These are phyloP conservation scores for Arxiozyma telluris DNA, from an alignment of 1,139 yeast genomes.

Conservation along the genomic window DNA sequence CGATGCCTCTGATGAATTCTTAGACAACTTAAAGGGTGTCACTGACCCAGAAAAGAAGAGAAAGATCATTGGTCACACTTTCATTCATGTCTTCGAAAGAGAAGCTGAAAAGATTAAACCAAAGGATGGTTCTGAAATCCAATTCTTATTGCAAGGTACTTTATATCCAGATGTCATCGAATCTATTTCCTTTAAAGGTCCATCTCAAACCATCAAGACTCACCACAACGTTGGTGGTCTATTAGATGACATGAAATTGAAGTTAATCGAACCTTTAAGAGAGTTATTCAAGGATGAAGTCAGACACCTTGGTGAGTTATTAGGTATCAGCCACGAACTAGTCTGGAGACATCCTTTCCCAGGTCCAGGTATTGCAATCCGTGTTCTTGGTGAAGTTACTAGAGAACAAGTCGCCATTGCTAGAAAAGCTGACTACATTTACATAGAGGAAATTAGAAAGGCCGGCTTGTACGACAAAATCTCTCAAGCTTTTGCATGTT, in stretches of 20 bases:
- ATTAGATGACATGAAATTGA: conserved; percentile 94
- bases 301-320: conserved; percentile 84
- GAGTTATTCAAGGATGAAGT: conserved; percentile 98
- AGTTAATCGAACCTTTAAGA: conserved; percentile 95
- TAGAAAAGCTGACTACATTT: conserved; percentile 91
- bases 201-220: conserved; percentile 97
- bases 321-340: conserved; percentile 93
- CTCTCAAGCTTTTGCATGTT: conserved; percentile 95
- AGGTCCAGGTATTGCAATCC: conserved; percentile 99
- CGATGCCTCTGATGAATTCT: conserved; percentile 87
- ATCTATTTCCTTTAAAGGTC: conserved; percentile 98
- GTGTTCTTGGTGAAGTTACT: conserved; percentile 95
- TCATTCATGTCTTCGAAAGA: conserved; percentile 92
- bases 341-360: conserved; percentile 99
- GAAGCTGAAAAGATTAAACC: conserved; percentile 92
- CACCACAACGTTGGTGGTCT: conserved; percentile 99
- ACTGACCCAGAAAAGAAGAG: conserved; percentile 99
- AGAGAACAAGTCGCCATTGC: conserved; percentile 90
- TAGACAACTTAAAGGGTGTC: conserved; percentile 79
- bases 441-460: conserved; percentile 87
- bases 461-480: conserved; percentile 90
- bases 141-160: conserved; percentile 92
- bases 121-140: conserved; percentile 80
- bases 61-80: conserved; percentile 96
- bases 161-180: conserved; percentile 98